Evolutionary conservation across 306 rosid species (phyloP).

Genomic region (Senna siamea): DNA sequence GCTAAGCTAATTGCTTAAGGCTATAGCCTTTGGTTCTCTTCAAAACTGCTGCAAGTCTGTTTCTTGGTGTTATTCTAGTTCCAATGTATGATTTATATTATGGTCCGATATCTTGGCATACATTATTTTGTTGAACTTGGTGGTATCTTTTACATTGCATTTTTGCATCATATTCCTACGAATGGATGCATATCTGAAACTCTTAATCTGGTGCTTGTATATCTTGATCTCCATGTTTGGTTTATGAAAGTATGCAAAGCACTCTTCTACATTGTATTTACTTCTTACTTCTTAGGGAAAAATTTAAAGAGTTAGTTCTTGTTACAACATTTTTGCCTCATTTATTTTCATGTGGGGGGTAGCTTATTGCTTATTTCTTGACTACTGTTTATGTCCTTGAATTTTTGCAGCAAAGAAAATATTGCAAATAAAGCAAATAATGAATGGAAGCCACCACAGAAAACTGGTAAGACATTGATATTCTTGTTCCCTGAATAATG

Average conservation of each 20-base stretch:
- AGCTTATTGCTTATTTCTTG: conserved; percentile 27
- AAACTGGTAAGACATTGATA: conserved; percentile 55
- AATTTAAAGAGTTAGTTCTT: neutral
- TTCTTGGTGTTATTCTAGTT: neutral
- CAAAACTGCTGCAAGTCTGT: conserved; percentile 3
- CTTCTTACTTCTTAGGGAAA: neutral
- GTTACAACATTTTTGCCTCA: neutral
- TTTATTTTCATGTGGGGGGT: neutral
- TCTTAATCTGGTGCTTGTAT: conserved; percentile 5
- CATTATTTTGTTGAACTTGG: neutral
- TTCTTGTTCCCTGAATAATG: conserved; percentile 6
- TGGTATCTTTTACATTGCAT: neutral
- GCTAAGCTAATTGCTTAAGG: neutral
- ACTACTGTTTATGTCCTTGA: conserved; percentile 21
- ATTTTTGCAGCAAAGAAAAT: conserved; percentile 71
- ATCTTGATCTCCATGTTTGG: conserved; percentile 9
- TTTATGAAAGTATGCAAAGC: neutral
- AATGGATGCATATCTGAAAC: neutral
- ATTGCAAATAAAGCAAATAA: conserved; percentile 53
- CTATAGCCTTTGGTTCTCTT: neutral
- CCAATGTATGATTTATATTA: neutral
- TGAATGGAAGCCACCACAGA: conserved; percentile 70
- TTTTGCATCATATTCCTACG: neutral
- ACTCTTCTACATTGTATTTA: neutral
- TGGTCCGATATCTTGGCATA: neutral